Evolutionary conservation across 805 yeast genomes (phyloP), one percentile per base, ranked within the genome.

Genomic region (Lachancea sp.): DNA sequence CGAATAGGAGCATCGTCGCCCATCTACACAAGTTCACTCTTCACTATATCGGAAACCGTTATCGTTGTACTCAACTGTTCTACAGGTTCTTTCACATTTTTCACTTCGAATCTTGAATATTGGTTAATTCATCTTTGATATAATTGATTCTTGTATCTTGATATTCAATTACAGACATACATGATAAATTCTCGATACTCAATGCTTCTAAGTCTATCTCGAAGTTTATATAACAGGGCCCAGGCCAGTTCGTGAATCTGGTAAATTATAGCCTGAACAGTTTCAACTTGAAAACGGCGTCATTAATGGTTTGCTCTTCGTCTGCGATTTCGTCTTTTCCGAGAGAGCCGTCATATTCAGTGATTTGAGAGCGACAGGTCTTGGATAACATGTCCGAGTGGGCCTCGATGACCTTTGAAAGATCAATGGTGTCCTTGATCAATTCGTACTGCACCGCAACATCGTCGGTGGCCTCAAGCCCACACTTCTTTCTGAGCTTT

Each of bases 401-500:
- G 41, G 71, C 71, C 43, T 71, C 62, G 50, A 93, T 73, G 48
- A 88, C 79, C 15, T 68, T 66, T 37, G 73, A 79, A 45, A 90
- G 72, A 22, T 74, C 78, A 56, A 85, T 75, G 49, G 86, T 79
- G 53, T 77, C 80, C 53, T 79, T 76, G 47, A 69, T 55, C 49
- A 89, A 63, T 52, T 78, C 70, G 68, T 86, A 86, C 68, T 91
- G 89, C 49, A 93, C 96, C 52, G 78, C 67, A 42, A 93, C 95
- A 56, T 93, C 99, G 64, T 93, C 99, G 37, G 97, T 91, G 50
- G 95, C 90, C 62, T 85, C 85, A 61, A 93, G 75, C 29, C 96
- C 95, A 52, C 86, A 89, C 77, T 90, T 89, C 83, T 93, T 93
- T 71, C 99, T 85, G 63, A 90, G 79, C 68, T 96, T 84, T 76